A percentile compares a stretch with the other conserved stretches of the same genome.
Evolutionary conservation across 1,284 basidiomycete genomes (phyloP).

Genomic region (Anthracocystis setariae): DNA sequence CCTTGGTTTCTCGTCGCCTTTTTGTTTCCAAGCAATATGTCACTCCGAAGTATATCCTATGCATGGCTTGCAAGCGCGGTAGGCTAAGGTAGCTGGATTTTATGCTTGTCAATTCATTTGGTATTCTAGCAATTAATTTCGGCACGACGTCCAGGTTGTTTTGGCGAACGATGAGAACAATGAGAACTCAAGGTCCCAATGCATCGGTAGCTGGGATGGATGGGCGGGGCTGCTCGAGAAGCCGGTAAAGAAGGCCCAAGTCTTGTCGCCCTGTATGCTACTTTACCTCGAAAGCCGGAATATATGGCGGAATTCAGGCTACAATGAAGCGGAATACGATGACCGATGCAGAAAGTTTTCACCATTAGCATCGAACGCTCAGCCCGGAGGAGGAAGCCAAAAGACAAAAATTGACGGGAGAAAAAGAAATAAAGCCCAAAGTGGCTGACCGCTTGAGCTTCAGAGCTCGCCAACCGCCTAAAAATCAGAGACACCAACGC

Average conservation of each 20-base stretch:
- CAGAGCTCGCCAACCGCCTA: slow-evolving; percentile 15
- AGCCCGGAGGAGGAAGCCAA: too few relatives aligned
- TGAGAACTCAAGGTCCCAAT: background rate
- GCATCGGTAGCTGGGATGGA: too few relatives aligned
- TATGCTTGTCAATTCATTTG: background rate
- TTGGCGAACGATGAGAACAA: background rate
- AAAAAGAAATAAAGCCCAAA: slow-evolving; percentile 2
- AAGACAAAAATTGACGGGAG: too few relatives aligned
- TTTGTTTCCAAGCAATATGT: background rate
- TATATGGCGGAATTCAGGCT: background rate
- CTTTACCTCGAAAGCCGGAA: too few relatives aligned
- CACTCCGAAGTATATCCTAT: slow-evolving; percentile 1
- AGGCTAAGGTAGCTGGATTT: background rate
- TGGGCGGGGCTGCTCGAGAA: background rate
- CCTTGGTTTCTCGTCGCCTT: background rate
- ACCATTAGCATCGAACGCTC: background rate
- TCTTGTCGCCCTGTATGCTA: background rate
- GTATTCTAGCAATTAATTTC: background rate
- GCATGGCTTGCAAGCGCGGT: too few relatives aligned
- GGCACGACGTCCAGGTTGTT: background rate
- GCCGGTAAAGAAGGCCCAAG: background rate
- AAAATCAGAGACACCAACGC: slow-evolving; percentile 1
- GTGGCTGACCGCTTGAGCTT: slow-evolving; percentile 11
- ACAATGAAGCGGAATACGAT: background rate
- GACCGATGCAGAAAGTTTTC: background rate